Evolutionary conservation across 2,329 filamentous ascomycete genomes (phyloP).

Genomic region (Aspergillus vadensis): DNA sequence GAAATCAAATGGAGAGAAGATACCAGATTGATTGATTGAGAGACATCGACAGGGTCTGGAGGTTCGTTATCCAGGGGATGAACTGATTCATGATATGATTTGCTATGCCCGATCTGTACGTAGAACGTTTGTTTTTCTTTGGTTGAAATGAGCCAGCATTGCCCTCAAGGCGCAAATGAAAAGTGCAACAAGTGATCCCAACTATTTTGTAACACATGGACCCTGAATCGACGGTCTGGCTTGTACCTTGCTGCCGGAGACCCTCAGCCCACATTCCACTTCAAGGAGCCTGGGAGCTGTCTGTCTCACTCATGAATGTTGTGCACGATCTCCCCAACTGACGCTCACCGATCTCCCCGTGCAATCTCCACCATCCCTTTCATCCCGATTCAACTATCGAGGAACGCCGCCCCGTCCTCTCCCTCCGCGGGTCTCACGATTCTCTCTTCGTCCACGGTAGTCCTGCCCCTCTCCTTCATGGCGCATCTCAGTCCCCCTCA

Average conservation of each 20-base stretch:
- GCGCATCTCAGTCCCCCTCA: no score
- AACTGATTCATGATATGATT: conserved; percentile 32
- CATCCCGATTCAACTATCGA: background rate
- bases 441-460: background rate
- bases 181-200: no score
- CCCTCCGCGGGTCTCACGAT: background rate
- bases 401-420: background rate
- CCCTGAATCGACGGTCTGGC: background rate
- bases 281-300: no score
- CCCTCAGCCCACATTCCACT: no score
- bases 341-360: background rate
- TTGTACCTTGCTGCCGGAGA: background rate
- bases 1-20: conserved; percentile 20
- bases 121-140: conserved; percentile 29
- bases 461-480: background rate
- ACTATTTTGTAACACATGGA: no score
- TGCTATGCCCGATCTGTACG: conserved; percentile 34
- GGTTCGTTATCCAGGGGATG: conserved; percentile 22
- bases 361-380: background rate
- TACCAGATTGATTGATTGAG: conserved; percentile 19
- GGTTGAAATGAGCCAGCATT: background rate
- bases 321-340: no score
- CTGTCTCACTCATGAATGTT: background rate
- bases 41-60: conserved; percentile 30
- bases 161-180: background rate